These are phyloP conservation scores for Chaetomiaceae sp. DNA, from an alignment of 2,329 filamentous ascomycete genomes.

Conservation along the genomic window DNA sequence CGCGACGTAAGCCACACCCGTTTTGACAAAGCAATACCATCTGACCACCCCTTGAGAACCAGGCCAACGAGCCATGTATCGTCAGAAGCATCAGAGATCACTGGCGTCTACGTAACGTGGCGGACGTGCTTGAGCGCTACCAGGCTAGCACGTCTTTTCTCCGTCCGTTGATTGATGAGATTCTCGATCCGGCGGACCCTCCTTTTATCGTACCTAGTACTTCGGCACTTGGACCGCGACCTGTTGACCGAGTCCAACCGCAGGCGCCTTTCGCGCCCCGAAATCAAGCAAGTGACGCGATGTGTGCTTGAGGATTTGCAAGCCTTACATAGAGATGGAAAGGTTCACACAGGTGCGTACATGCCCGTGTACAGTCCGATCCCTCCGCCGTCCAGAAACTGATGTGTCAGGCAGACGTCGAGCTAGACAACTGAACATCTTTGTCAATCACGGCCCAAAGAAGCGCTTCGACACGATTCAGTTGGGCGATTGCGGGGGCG, in stretches of 20 bases:
- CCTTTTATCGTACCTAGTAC: slow-evolving; percentile 24
- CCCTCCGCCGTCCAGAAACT: background rate
- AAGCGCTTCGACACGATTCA: slow-evolving; percentile 24
- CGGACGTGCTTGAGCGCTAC: slow-evolving; percentile 22
- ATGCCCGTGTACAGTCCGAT: background rate
- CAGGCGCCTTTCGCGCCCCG: slow-evolving; percentile 22
- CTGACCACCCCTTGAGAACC: too few relatives aligned
- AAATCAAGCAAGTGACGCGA: slow-evolving; percentile 26
- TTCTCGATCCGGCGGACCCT: slow-evolving; percentile 21
- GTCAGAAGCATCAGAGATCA: slow-evolving; percentile 24
- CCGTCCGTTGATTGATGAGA: slow-evolving; percentile 24
- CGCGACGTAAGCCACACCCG: too few relatives aligned
- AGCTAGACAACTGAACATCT: slow-evolving; percentile 26
- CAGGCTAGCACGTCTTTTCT: slow-evolving; percentile 20
- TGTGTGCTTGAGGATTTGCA: slow-evolving; percentile 22
- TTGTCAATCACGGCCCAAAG: slow-evolving; percentile 20
- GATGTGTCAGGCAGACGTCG: slow-evolving; percentile 18
- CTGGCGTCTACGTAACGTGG: slow-evolving; percentile 26
- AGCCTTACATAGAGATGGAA: slow-evolving; percentile 22
- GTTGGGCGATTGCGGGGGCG: slow-evolving; percentile 25
- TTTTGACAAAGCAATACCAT: too few relatives aligned
- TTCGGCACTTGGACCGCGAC: slow-evolving; percentile 23
- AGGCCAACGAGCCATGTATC: slow-evolving; percentile 20
- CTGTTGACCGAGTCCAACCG: slow-evolving; percentile 23
- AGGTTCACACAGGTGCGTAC: slow-evolving; percentile 21